These are phyloP conservation scores for Paecilomyces sp. DNA, from an alignment of 2,329 filamentous ascomycete species.

Conservation along the genomic window DNA sequence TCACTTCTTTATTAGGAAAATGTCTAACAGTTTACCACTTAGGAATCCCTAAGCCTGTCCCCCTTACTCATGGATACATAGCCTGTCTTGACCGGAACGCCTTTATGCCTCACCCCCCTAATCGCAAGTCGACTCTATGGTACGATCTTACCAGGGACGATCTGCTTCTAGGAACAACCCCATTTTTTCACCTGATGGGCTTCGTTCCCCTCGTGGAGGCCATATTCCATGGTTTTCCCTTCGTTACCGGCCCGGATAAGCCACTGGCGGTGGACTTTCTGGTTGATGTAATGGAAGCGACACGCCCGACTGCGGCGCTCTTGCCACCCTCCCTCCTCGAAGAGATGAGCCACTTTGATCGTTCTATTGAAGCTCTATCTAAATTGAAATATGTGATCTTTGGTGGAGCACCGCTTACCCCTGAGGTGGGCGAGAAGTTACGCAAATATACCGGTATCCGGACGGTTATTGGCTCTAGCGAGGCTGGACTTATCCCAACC, in stretches of 20 bases:
- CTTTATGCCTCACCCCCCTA: constrained; percentile 9
- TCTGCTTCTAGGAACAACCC: constrained; percentile 12
- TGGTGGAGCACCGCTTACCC: constrained; percentile 9
- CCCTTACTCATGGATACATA: constrained; percentile 21
- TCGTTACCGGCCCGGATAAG: constrained; percentile 17
- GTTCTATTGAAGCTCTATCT: constrained; percentile 9
- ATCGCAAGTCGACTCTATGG: constrained; percentile 7
- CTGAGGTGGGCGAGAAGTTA: constrained; percentile 4
- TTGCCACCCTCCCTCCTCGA: constrained; percentile 18
- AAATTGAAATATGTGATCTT: constrained; percentile 9
- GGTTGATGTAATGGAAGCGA: constrained; percentile 10
- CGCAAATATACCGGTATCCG: background rate
- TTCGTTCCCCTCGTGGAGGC: constrained; percentile 10
- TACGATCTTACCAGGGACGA: constrained; percentile 6
- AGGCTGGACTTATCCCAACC: constrained; percentile 4
- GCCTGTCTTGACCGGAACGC: constrained; percentile 6
- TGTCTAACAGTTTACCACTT: constrained; percentile 19
- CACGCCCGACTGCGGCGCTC: constrained; percentile 11
- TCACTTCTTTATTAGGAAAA: constrained; percentile 4
- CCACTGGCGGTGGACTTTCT: constrained; percentile 16
- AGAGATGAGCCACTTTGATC: constrained; percentile 14
- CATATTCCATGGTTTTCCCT: constrained; percentile 12
- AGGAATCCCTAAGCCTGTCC: constrained; percentile 24
- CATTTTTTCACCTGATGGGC: constrained; percentile 23
- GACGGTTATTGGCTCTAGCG: constrained; percentile 4